Conservation (phyloP, 441 rosid species). For the Jatropha multifida region DNA sequence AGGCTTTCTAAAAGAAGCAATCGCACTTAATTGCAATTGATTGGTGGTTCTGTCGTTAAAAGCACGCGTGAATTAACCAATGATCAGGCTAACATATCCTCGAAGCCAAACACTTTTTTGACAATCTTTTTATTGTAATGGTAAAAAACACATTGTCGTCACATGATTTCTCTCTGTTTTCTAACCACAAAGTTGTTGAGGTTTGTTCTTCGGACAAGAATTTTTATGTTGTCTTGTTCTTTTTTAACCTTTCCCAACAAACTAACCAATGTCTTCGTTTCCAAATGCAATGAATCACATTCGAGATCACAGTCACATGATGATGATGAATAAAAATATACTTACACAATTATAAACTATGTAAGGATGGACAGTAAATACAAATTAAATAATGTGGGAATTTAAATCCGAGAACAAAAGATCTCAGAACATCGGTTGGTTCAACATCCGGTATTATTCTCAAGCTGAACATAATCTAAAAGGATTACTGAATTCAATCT, state of each 20-base stretch:
- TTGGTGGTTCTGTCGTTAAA: not conserved
- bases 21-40: not conserved
- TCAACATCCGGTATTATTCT: too few relatives aligned
- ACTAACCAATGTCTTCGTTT: not conserved
- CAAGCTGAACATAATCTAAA: too few relatives aligned
- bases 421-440: too few relatives aligned
- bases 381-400: too few relatives aligned
- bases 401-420: too few relatives aligned
- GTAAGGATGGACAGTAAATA: too few relatives aligned
- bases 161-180: not conserved
- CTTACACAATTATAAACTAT: too few relatives aligned
- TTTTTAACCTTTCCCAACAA: not conserved
- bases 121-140: too few relatives aligned
- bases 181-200: not conserved
- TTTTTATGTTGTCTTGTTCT: not conserved
- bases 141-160: not conserved
- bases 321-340: too few relatives aligned
- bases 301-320: not conserved
- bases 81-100: too few relatives aligned
- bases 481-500: not conserved
- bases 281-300: constrained; percentile 2
- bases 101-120: not conserved
- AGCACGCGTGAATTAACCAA: constrained; percentile 6
- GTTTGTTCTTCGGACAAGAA: not conserved
- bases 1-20: not conserved